Conservation (phyloP, 2,329 filamentous ascomycete genomes). For the Coniella vitis region DNA sequence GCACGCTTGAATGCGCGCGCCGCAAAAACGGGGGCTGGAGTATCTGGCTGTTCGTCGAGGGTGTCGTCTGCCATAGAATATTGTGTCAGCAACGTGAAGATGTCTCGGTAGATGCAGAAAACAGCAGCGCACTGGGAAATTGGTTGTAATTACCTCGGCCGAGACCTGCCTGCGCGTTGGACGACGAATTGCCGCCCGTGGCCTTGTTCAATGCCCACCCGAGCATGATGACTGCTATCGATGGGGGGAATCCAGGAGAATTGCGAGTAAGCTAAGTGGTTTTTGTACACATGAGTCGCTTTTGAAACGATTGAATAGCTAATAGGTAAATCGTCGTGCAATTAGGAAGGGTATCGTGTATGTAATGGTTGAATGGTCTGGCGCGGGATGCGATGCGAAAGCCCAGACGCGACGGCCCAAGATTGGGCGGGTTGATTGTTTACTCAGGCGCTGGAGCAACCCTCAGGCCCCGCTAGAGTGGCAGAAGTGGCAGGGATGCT, state of each 20-base stretch:
- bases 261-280: neutral
- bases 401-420: neutral
- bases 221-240: conserved; percentile 36
- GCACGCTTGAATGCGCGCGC: conserved; percentile 58
- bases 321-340: conserved; percentile 14
- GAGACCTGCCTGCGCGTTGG: conserved; percentile 21
- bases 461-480: too few relatives aligned
- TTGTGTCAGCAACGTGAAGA: neutral
- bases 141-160: conserved; percentile 17
- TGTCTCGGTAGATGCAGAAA: neutral
- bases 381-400: neutral
- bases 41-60: conserved; percentile 53
- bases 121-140: neutral
- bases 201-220: conserved; percentile 50
- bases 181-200: conserved; percentile 24
- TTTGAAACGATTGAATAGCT: conserved; percentile 18
- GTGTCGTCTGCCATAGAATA: conserved; percentile 29
- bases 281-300: conserved; percentile 9
- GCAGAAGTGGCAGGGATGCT: too few relatives aligned
- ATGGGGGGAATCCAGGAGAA: neutral
- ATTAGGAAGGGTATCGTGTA: neutral
- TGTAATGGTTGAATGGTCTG: neutral
- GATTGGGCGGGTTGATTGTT: conserved; percentile 2
- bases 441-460: conserved; percentile 9
- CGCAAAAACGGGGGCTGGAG: conserved; percentile 60